phyloP scores from a whole-genome alignment of 495 filamentous ascomycete genomes.

The Penicillium cosmopolitanum region DNA sequence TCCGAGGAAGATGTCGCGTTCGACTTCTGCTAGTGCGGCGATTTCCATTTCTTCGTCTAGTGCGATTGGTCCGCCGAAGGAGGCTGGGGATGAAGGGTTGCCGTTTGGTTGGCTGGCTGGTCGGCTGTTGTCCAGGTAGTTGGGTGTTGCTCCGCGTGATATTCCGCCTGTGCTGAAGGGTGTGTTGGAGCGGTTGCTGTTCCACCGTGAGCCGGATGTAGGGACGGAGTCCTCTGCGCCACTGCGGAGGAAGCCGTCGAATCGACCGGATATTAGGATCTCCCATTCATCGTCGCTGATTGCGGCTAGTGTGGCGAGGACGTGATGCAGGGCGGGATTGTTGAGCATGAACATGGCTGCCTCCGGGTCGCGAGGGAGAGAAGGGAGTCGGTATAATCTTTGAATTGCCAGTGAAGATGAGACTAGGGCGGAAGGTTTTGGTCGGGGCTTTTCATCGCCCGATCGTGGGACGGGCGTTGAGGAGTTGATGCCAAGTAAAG shows the following conservation, averaged over 20 bases:
- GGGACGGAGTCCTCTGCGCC: slow-evolving; percentile 72
- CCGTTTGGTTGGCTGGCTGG: slow-evolving; percentile 45
- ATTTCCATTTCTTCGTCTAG: slow-evolving; percentile 96
- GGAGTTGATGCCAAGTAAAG: slow-evolving; percentile 71
- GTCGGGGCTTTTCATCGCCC: slow-evolving; percentile 51
- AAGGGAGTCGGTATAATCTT: slow-evolving; percentile 75
- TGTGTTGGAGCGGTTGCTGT: slow-evolving; percentile 47
- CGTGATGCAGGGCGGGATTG: slow-evolving; percentile 78
- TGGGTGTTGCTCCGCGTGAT: slow-evolving; percentile 45
- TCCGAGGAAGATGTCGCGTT: slow-evolving; percentile 87
- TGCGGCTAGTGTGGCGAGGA: slow-evolving; percentile 83
- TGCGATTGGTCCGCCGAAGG: slow-evolving; percentile 69
- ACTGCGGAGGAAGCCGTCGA: slow-evolving; percentile 95
- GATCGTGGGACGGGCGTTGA: slow-evolving; percentile 46
- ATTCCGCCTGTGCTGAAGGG: slow-evolving; percentile 46
- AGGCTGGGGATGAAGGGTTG: slow-evolving; percentile 37
- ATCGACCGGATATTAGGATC: slow-evolving; percentile 90
- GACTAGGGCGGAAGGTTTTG: slow-evolving; percentile 67
- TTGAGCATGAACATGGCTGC: slow-evolving; percentile 86
- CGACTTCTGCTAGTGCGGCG: slow-evolving; percentile 82
- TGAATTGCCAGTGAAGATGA: slow-evolving; percentile 78
- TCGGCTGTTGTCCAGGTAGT: slow-evolving; percentile 40
- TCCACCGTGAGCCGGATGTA: slow-evolving; percentile 29
- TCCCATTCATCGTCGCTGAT: slow-evolving; percentile 94
- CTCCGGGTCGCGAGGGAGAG: slow-evolving; percentile 79